A percentile compares a stretch with the other conserved stretches of the same genome.
phyloP scores from a whole-genome alignment of 1,284 basidiomycete genomes.

The Rhodotorula sp. region DNA sequence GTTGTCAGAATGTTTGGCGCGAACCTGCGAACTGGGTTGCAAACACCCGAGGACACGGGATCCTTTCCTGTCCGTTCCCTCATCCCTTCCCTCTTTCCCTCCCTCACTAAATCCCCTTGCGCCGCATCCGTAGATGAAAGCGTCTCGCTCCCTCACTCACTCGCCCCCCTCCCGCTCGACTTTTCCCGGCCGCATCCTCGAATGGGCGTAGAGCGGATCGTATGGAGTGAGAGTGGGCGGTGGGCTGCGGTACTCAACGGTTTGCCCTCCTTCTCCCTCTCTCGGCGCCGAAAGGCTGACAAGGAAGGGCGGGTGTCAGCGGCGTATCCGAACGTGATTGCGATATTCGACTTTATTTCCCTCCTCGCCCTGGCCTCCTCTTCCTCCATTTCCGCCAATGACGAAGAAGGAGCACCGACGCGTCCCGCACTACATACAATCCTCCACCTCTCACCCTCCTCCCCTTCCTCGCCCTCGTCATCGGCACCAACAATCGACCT shows the following conservation, averaged over 20 bases:
- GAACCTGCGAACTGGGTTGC: constrained; percentile 47
- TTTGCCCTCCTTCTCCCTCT: neutral
- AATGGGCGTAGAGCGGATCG: constrained; percentile 40
- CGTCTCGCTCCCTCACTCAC: constrained; percentile 37
- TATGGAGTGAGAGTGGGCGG: constrained; percentile 41
- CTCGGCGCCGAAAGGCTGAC: neutral
- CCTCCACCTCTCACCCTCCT: neutral
- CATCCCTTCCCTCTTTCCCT: neutral
- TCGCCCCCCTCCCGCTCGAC: constrained; percentile 30
- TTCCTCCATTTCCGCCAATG: neutral
- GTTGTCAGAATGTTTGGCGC: constrained; percentile 37
- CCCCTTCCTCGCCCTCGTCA: neutral
- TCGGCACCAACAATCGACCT: neutral
- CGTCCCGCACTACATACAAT: constrained; percentile 12
- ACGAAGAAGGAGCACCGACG: neutral
- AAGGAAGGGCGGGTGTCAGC: too few species aligned
- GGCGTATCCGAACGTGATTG: neutral
- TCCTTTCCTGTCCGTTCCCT: constrained; percentile 40
- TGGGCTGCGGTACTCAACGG: constrained; percentile 42
- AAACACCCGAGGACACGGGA: constrained; percentile 45
- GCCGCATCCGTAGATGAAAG: constrained; percentile 28
- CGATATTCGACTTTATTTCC: neutral
- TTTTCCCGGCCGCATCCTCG: constrained; percentile 27
- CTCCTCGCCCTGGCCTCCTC: too few species aligned
- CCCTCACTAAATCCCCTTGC: neutral